Conservation (phyloP, 768 basidiomycete genomes). For the Amanita rubescens region DNA sequence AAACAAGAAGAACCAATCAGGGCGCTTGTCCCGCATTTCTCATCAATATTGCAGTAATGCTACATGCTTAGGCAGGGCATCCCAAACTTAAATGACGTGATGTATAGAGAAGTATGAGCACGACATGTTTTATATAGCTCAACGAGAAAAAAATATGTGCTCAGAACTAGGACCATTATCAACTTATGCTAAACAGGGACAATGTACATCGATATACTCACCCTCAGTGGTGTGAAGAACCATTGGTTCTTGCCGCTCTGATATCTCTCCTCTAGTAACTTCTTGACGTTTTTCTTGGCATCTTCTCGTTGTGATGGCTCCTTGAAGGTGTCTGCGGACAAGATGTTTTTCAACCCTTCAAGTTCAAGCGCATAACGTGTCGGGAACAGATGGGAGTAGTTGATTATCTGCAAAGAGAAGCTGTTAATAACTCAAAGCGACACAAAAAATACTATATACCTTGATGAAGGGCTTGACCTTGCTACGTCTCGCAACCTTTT, state of each 20-base stretch:
- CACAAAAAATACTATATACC: slow-evolving; percentile 37
- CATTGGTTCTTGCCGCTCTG: slow-evolving; percentile 92
- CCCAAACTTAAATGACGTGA: neutral
- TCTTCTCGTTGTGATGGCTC: slow-evolving; percentile 94
- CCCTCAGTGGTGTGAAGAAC: slow-evolving; percentile 88
- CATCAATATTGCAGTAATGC: neutral
- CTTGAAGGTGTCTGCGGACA: slow-evolving; percentile 89
- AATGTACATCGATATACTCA: slow-evolving; percentile 33
- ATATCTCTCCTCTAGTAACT: slow-evolving; percentile 94
- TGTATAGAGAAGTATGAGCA: neutral
- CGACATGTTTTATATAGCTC: slow-evolving; percentile 4
- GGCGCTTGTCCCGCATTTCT: no score
- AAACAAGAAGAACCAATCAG: neutral
- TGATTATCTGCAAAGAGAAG: slow-evolving; percentile 54
- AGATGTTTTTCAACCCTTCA: slow-evolving; percentile 85
- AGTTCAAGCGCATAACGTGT: slow-evolving; percentile 98
- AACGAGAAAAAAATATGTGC: neutral
- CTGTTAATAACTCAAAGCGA: neutral
- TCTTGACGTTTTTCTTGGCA: slow-evolving; percentile 94
- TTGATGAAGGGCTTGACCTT: slow-evolving; percentile 99
- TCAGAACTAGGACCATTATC: neutral
- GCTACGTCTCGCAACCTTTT: slow-evolving; percentile 85
- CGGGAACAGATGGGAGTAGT: slow-evolving; percentile 99
- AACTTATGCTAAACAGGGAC: neutral
- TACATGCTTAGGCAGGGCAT: neutral